Base-by-base conservation (phyloP, 139 green algal species). In the Astrephomene gubernaculifera region DNA sequence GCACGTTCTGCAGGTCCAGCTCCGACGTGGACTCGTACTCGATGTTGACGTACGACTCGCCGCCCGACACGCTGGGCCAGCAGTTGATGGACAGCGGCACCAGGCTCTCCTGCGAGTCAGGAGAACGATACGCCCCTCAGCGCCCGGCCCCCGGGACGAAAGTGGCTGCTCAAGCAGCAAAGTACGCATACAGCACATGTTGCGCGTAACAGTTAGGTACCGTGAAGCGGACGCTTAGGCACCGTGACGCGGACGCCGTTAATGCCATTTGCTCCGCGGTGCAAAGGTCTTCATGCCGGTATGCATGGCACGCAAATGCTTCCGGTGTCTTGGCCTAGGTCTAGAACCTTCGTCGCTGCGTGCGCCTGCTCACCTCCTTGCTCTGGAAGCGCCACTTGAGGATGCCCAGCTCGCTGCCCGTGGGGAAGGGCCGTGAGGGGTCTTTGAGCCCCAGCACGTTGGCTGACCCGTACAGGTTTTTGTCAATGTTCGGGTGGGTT, bases 401-500 rank as follows among this genome's bases (percentile, higher is more conserved):
- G 69, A 99, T 95, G 60, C 95, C 96, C 36, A 99, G 92, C 85
- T 93, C 90, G 41, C 74, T 92, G 75, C 91, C 96, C 25, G 93
- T 94, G 61, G 98, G 98, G 92, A 99, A 99, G 25, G 97, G 97
- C 8, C 95, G 91, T 38, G 91, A 92, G 4, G 97, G 93, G 89
- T 99, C 97, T 86, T 98, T 99, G 39, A 99, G 93, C 2, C 91
- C 94, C 61, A 99, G 91, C 24, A 96, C 78, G 81, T 89, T 93
- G n/a, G 95, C 72, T 4, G 44, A 83, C 64, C 64, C 88, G 92
- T 99, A 98, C 41, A 94, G 79, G 29, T 86, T 89, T 91, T 99
- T 99, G 95, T 99, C 97, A 87, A 99, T 99, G 91, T 99, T 99
- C 75, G 98, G 98, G 86, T 99, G 98, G 68, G 98, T 99, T 94